Percentiles rank a stretch among this genome's conserved stretches.
Evolutionary conservation across 2,329 filamentous ascomycete genomes (phyloP).

Genomic region (Aspergillus sp.): DNA sequence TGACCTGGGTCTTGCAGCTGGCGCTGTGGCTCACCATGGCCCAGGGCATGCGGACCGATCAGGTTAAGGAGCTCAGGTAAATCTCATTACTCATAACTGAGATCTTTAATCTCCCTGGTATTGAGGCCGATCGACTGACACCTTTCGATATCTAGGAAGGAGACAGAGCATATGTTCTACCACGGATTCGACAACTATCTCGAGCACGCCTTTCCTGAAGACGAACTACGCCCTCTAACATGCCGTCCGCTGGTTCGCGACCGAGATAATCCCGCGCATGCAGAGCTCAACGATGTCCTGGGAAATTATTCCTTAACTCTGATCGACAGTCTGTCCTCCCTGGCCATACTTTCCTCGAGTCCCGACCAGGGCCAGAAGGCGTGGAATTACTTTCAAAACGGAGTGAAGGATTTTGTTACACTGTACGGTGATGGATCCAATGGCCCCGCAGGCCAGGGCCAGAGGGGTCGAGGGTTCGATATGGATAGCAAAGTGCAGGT

Average conservation of each 20-base stretch:
- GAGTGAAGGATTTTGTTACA: slow-evolving; percentile 72
- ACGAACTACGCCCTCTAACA: slow-evolving; percentile 85
- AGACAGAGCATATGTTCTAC: slow-evolving; percentile 77
- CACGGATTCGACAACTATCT: slow-evolving; percentile 97
- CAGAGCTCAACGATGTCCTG: slow-evolving; percentile 90
- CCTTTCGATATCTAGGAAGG: slow-evolving; percentile 36
- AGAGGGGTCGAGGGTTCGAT: slow-evolving; percentile 79
- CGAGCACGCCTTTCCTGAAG: slow-evolving; percentile 89
- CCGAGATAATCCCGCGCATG: slow-evolving; percentile 72
- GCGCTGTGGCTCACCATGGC: slow-evolving; percentile 39
- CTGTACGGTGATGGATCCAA: slow-evolving; percentile 83
- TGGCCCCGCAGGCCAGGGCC: slow-evolving; percentile 68
- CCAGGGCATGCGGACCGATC: slow-evolving; percentile 39
- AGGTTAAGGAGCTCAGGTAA: slow-evolving; percentile 41
- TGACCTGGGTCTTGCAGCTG: slow-evolving; percentile 37
- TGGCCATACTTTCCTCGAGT: slow-evolving; percentile 82
- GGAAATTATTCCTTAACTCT: slow-evolving; percentile 96
- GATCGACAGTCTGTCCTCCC: slow-evolving; percentile 90
- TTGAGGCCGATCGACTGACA: neutral
- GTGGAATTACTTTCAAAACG: slow-evolving; percentile 74
- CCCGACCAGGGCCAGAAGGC: slow-evolving; percentile 61
- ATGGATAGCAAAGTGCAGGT: slow-evolving; percentile 98
- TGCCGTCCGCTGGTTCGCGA: slow-evolving; percentile 85
- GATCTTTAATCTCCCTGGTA: neutral
- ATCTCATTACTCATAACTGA: neutral